Evolutionary conservation across 2,329 filamentous ascomycete genomes (phyloP).

Genomic region (Ophiocordyceps robertsii): DNA sequence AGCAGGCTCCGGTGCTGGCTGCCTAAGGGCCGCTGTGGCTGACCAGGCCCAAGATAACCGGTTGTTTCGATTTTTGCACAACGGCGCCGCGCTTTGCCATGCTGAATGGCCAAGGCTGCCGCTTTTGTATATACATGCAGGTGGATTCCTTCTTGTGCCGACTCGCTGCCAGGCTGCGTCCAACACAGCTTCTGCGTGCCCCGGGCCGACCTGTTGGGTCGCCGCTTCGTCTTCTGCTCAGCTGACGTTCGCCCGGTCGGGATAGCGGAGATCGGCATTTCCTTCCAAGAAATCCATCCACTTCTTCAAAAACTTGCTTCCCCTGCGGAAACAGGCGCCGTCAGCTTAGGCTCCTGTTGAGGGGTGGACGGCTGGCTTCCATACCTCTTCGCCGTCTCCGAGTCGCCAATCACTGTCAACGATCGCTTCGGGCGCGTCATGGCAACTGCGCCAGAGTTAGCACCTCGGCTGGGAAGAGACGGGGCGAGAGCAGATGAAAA

Average conservation of each 20-base stretch:
- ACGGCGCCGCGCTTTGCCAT: too few relatives aligned
- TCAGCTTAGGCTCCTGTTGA: conserved; percentile 10
- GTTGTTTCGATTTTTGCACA: too few relatives aligned
- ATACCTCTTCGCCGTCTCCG: conserved; percentile 82
- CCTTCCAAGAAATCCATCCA: conserved; percentile 94
- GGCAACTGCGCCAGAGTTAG: conserved; percentile 56
- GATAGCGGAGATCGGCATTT: conserved; percentile 79
- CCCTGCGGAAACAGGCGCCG: conserved; percentile 34
- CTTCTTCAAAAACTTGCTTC: conserved; percentile 68
- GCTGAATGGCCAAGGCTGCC: too few relatives aligned
- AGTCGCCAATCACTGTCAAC: conserved; percentile 83
- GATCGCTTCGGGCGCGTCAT: conserved; percentile 93
- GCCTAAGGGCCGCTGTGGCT: too few relatives aligned
- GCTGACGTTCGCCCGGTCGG: conserved; percentile 41
- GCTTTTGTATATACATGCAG: too few relatives aligned
- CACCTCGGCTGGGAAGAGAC: too few relatives aligned
- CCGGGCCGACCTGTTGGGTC: too few relatives aligned
- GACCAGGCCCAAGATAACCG: too few relatives aligned
- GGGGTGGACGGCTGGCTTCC: background rate
- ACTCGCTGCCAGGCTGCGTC: too few relatives aligned
- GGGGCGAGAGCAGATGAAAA: background rate
- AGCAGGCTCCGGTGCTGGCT: too few relatives aligned
- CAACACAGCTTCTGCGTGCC: too few relatives aligned
- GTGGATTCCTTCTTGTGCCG: too few relatives aligned
- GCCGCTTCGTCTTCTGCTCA: conserved; percentile 3